A percentile compares a stretch with the other conserved stretches of the same genome.
Evolutionary conservation across 2,329 filamentous ascomycete genomes (phyloP).

Genomic region (Talaromyces funiculosus): DNA sequence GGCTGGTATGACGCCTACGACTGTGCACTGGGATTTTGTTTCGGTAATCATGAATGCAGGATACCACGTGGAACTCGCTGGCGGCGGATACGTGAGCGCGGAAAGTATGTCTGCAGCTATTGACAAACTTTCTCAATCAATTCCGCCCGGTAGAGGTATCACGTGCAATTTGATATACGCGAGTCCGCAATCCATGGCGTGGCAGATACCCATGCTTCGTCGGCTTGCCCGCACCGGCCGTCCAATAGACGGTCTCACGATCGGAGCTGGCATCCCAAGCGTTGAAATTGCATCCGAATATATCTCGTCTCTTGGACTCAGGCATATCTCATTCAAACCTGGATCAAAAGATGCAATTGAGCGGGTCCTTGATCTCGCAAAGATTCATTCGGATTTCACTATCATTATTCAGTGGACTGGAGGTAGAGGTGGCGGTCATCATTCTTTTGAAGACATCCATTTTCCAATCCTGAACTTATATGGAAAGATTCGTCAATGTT

Average conservation of each 20-base stretch:
- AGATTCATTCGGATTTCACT: constrained; percentile 83
- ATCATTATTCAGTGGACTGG: constrained; percentile 92
- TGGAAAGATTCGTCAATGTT: constrained; percentile 71
- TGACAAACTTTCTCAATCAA: constrained; percentile 43
- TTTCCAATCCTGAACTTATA: constrained; percentile 88
- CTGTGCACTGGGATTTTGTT: constrained; percentile 85
- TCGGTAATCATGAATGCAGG: constrained; percentile 91
- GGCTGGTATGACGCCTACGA: constrained; percentile 87
- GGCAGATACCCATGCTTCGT: constrained; percentile 50
- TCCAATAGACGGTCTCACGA: constrained; percentile 84
- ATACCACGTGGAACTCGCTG: constrained; percentile 84
- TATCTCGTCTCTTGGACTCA: constrained; percentile 83
- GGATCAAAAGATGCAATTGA: constrained; percentile 84
- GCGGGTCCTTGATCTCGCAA: constrained; percentile 83
- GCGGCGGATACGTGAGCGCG: constrained; percentile 75
- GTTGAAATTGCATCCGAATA: constrained; percentile 90
- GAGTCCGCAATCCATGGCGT: constrained; percentile 47
- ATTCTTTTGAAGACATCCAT: constrained; percentile 93
- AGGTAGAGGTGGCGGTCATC: constrained; percentile 86
- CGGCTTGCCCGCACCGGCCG: constrained; percentile 65
- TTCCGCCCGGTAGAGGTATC: constrained; percentile 55
- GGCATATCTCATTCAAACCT: constrained; percentile 92
- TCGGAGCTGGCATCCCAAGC: constrained; percentile 91
- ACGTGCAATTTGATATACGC: constrained; percentile 52
- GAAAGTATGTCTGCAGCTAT: constrained; percentile 42